Percentiles rank a stretch among this genome's conserved stretches.
phyloP scores from a whole-genome alignment of 2,329 filamentous ascomycete genomes.

The Aspergillus luchuensis region DNA sequence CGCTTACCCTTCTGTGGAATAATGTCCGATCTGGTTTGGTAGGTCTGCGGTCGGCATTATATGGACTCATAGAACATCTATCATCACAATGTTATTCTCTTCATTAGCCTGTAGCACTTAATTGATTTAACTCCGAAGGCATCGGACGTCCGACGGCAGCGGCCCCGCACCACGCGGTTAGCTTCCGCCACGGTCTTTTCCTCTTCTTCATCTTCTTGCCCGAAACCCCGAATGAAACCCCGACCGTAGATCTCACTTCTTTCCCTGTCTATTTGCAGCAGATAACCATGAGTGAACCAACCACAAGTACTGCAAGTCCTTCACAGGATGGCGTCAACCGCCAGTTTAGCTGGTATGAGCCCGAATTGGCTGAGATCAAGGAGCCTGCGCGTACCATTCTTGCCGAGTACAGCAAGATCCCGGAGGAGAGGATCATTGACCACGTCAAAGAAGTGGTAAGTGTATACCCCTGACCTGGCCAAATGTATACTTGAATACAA shows the following conservation, averaged over 20 bases:
- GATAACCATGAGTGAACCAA: not conserved
- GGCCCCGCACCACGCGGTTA: no score
- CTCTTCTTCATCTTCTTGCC: not conserved
- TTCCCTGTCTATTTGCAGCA: not conserved
- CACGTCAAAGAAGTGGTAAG: conserved; percentile 8
- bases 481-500: not conserved
- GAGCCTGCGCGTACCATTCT: conserved; percentile 1
- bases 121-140: no score
- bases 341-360: conserved; percentile 4
- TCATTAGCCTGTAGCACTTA: accelerated
- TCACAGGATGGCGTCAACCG: not conserved
- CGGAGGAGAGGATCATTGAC: not conserved
- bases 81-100: no score
- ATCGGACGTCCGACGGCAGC: no score
- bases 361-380: not conserved
- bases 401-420: conserved; percentile 2
- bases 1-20: no score
- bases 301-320: not conserved
- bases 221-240: not conserved
- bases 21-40: no score
- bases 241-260: not conserved
- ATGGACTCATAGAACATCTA: no score
- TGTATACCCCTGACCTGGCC: not conserved
- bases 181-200: not conserved
- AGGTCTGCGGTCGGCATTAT: no score